Base-by-base conservation (phyloP, 2,329 filamentous ascomycete genomes). In the Fusarium sp. region DNA sequence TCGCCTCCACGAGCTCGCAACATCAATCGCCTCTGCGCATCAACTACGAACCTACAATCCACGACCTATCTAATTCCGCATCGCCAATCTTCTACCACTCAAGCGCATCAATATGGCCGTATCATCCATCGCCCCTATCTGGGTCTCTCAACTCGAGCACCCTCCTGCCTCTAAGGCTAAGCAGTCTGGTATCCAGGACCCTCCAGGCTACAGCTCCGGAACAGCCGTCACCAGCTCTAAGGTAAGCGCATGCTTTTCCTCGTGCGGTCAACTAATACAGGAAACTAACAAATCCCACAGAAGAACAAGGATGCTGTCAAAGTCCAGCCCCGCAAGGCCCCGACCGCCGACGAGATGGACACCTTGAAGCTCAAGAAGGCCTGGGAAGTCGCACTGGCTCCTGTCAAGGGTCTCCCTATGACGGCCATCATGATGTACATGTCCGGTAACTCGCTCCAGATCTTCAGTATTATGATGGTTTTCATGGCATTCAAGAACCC, bases 371-470 rank as follows among this genome's bases (percentile, higher is more conserved):
- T 99, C 73, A 99, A 99, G 82, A 99, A 99, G 80, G 96, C 96
- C 1, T 99, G 96, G 96, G 96, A 99, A 80, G 88, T 99, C 43
- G 95, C 96, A 40, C 88, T 99, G 46, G 95, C 91, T 3, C 96
- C 96, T 1, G 91, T 96, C 65, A 99, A 99, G 83, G 90, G 91
- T 77, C 85, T 99, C 45, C 96, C 96, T 59, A 99, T 99, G 96
- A 98, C 96, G 57, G 94, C 91, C 67, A 95, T 99, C 78, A 97
- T 97, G 90, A 98, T 98, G 94, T 99, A 99, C 86, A 99, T 99
- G 96, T 96, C 95, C 30, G 96, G 96, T 75, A 99, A 98, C 82
- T 94, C 93, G 64, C 88, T 99, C 45, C 96, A 99, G 78, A 98
- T 99, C 70, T 99, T 99, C 84, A 96, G 92, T 80, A 98, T 99